Base-by-base conservation (phyloP, 1,284 basidiomycete genomes). In the Apiotrichum gracile region DNA sequence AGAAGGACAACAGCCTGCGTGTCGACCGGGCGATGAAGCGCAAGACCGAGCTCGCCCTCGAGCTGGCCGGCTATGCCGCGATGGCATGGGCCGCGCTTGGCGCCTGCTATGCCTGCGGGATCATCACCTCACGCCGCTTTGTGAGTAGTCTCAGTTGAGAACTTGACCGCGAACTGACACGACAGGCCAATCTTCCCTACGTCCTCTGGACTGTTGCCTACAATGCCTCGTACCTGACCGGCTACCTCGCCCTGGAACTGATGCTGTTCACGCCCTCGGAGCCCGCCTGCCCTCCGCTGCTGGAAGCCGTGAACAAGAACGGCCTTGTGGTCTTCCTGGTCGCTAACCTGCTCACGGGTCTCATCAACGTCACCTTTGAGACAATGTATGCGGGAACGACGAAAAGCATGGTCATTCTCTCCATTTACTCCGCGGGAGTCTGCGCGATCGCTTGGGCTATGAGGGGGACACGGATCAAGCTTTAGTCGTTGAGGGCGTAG, bases 171-270 rank as follows among this genome's bases (percentile, higher is more conserved):
- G 4, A 14, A n/a, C 52, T 54, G 37, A 54, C 37, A 10, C 26
- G 56, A 92, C 56, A 93, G 90, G 87, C 86, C 42, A 97, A 98
- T 66, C 64, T 91, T 24, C 80, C 86, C 2, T 98, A 99, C 71
- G 84, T 94, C 38, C 72, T 92, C 24, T 97, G 92, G 91, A 82
- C 88, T 8, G 81, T 82, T 0, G 92, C 91, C 2, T 96, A 85
- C 82, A 98, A 97, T 72, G 85, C 86, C 0, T 81, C 84, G 2
- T 92, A 93, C 75, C 77, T 97, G 21, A 78, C 91, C 10, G 83
- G 82, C 2, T 96, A 97, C 71, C 78, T 92, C 44, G 59, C 85
- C 21, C 75, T 97, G 29, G 89, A 94, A 65, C 78, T 85, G 47
- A 35, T 46, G 37, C 63, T 79, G 40, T 85, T 85, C 67, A 21